Evolutionary conservation across 2,329 filamentous ascomycete genomes (phyloP), one percentile per base, ranked within the genome.

Genomic region (Scedosporium dehoogii): DNA sequence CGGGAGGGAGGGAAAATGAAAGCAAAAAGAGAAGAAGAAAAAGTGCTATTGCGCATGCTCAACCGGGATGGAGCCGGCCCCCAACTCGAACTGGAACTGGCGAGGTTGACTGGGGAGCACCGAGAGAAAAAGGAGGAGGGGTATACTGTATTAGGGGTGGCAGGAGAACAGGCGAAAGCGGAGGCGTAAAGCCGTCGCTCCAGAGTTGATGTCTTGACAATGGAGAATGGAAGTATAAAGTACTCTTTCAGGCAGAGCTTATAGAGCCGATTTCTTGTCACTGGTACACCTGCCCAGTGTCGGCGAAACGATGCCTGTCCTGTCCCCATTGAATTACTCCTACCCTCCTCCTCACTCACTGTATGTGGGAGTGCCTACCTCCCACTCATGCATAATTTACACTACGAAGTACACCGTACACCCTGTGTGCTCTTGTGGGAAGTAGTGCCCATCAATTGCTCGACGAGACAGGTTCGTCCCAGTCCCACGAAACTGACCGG

Each of bases 61-160:
- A 48, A 48, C 58, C 58, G 58, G 58, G 58, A 48, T 16, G 58
- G 21, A 48, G 58, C 42, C 58, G 58, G 58, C 44, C 58, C 21
- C 51, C 51, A 55, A 55, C 18, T 23, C 7, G 48, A 53, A 25
- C 48, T 18, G 6, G 48, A 53, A 25, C 16, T 6, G 51, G 21
- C 12, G 51, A 23, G 51, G 25, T 27, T 29, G 58, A 12, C 14
- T 16, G 25, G 56, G 14, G n/a, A 38, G 27, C 16, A 14, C 29
- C n/a, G n/a, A 58, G 12, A 12, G 14, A 16, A 25, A 41, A 29
- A 23, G 14, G 42, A 23, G 58, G 38, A 38, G 56, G 29, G 55
- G 18, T 38, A 38, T 38, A 14, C 9, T 12, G 33, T 38, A 38
- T 38, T 38, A 38, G 56, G 58, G 58, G 58, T 59, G 58, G 38